These are phyloP conservation scores for Colletotrichum karsti DNA, from an alignment of 2,329 filamentous ascomycete species.

Conservation along the genomic window DNA sequence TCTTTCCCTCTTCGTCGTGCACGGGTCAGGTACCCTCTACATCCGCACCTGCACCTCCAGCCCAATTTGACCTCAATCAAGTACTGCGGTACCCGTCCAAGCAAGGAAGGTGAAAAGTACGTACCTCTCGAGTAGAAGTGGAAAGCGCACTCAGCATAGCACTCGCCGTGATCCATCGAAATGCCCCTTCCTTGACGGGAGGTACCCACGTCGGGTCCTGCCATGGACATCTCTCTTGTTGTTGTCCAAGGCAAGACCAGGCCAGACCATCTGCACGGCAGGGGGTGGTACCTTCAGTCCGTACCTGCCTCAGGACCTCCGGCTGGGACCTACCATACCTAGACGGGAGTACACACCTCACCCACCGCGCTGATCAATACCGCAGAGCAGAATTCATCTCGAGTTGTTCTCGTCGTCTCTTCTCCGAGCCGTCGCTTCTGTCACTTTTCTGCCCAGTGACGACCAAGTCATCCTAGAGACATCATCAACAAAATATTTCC, in stretches of 20 bases:
- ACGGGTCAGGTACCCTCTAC: conserved; percentile 19
- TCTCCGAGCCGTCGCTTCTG: too few species aligned
- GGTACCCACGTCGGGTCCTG: neutral
- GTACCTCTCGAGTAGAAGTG: neutral
- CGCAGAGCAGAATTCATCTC: neutral
- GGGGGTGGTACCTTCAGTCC: neutral
- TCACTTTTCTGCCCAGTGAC: neutral
- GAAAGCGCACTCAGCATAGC: conserved; percentile 6
- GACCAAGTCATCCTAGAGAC: neutral
- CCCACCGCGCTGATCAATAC: neutral
- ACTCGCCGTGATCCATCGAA: conserved; percentile 22
- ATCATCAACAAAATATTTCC: neutral
- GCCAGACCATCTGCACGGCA: neutral
- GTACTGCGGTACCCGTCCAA: neutral
- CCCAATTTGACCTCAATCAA: conserved; percentile 1
- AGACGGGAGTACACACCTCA: too few species aligned
- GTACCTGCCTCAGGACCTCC: neutral
- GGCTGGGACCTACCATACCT: neutral
- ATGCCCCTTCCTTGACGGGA: conserved; percentile 5
- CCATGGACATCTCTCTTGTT: too few species aligned
- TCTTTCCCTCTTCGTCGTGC: neutral
- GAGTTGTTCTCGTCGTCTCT: neutral
- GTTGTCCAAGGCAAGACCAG: neutral
- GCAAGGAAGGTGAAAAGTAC: neutral
- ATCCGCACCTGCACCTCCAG: neutral